Evolutionary conservation across 1,139 yeast species (phyloP), one percentile per base, ranked within the genome.

Genomic region (Candida tetrigidarum): DNA sequence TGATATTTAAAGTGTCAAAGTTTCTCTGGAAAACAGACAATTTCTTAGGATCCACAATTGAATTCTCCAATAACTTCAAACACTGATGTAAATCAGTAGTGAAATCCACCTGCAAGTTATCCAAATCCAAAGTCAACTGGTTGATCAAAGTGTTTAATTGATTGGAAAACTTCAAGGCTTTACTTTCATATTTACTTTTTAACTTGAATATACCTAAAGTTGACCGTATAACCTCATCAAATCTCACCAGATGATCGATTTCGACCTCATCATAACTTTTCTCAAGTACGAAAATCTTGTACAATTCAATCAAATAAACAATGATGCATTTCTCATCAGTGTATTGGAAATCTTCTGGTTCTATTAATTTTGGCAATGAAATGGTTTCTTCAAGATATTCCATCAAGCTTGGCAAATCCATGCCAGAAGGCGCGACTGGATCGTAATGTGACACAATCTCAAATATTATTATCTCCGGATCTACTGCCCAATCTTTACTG

Each of bases 271-370:
- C n/a, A 27, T 39, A 37, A n/a, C 45, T 36, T 29, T 54, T 42
- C 18, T 58, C 62, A 35, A 62, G 48, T 57, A 63, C 84, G 70
- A 56, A 67, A 30, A 74, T 73, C 48, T 81, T 83, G 61, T 77
- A 83, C 84, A 86, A 81, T 55, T 83, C 82, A 20, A 85, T 76
- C n/a, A 83, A 65, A 57, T 81, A 84, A 14, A 85, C 78, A 55
- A 84, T 73, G n/a, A 85, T 69, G 37, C 85, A 77, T 51, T 82
- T 77, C 55, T 85, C 91, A 54, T 84, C 90, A 0, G 86, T 86
- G 20, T 69, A 67, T 41, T 69, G 69, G 46, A 84, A 74, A 60
- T 84, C 89, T 37, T 81, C 86, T 1, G 74, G 75, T 46, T 83
- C 87, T n/a, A 82, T 71, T 38, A 84, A 63, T 44, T 68, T 74